Conservation (phyloP, 768 basidiomycete genomes). For the Termitomyces eurrhizus region DNA sequence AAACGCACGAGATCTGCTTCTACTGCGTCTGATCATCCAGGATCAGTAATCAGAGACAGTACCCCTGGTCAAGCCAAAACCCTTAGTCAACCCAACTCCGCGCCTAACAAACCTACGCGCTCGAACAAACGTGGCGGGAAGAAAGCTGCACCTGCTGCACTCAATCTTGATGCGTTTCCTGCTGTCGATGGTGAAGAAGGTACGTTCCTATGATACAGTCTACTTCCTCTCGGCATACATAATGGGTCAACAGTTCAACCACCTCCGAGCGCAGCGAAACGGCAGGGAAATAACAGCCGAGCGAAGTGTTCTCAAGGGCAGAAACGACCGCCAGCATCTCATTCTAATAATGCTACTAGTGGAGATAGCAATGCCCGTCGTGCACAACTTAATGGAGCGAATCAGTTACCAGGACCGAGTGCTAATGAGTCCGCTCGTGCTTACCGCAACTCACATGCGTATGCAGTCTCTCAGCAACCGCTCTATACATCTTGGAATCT, state of each 20-base stretch:
- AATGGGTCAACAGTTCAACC: constrained; percentile 8
- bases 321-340: constrained; percentile 37
- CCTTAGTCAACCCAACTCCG: constrained; percentile 26
- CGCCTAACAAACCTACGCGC: constrained; percentile 28
- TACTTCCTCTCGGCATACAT: constrained; percentile 11
- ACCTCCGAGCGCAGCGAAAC: constrained; percentile 23
- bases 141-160: constrained; percentile 26
- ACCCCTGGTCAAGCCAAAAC: constrained; percentile 31
- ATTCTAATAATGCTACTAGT: constrained; percentile 25
- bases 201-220: constrained; percentile 23
- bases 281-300: constrained; percentile 32
- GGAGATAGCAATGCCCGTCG: constrained; percentile 47
- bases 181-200: constrained; percentile 61
- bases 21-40: constrained; percentile 56
- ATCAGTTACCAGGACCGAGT: constrained; percentile 32
- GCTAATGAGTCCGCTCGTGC: constrained; percentile 54
- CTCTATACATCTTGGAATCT: constrained; percentile 85
- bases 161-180: constrained; percentile 27
- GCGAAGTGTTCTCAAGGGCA: constrained; percentile 36
- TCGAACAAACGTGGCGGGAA: constrained; percentile 43
- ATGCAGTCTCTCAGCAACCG: constrained; percentile 74
- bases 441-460: constrained; percentile 77
- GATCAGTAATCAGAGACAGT: constrained; percentile 38
- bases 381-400: constrained; percentile 37
- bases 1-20: constrained; percentile 80